phyloP scores from a whole-genome alignment of 2,329 filamentous ascomycete genomes.

The Monilinia vaccinii-corymbosi region DNA sequence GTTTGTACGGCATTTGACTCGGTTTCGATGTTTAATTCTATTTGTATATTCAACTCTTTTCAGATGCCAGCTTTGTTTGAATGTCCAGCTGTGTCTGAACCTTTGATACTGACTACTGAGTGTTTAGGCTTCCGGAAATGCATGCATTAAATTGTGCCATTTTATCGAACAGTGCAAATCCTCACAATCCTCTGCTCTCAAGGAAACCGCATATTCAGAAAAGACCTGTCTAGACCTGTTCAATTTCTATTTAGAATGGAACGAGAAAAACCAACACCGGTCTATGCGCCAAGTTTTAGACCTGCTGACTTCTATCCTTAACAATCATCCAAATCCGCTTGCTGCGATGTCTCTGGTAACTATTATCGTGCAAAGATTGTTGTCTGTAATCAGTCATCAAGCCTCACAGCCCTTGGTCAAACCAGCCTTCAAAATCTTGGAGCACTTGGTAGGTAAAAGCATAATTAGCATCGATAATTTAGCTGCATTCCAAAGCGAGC shows the following conservation, averaged over 20 bases:
- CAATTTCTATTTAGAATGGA: conserved; percentile 57
- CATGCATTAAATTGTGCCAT: conserved; percentile 51
- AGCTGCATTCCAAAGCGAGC: not conserved
- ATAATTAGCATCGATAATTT: conserved; percentile 36
- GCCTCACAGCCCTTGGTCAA: conserved; percentile 58
- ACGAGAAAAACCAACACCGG: conserved; percentile 54
- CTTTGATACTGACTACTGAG: not conserved
- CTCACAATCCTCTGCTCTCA: conserved; percentile 36
- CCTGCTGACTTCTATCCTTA: conserved; percentile 42
- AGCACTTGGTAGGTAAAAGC: conserved; percentile 54
- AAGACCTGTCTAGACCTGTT: conserved; percentile 43
- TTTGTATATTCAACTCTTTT: not conserved
- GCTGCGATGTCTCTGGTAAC: conserved; percentile 36
- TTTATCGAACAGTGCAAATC: conserved; percentile 52
- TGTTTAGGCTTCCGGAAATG: conserved; percentile 39
- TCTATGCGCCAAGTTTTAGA: conserved; percentile 56
- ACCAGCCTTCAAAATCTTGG: conserved; percentile 58
- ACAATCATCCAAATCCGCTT: conserved; percentile 38
- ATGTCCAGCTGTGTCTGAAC: not conserved
- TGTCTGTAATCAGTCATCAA: conserved; percentile 51
- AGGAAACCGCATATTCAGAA: conserved; percentile 43
- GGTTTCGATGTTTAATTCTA: not conserved
- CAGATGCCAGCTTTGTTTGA: not conserved
- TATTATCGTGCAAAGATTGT: conserved; percentile 40
- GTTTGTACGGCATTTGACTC: not conserved